phyloP scores from a whole-genome alignment of 768 basidiomycete species.

The Xerocomus brunneocitrinus region DNA sequence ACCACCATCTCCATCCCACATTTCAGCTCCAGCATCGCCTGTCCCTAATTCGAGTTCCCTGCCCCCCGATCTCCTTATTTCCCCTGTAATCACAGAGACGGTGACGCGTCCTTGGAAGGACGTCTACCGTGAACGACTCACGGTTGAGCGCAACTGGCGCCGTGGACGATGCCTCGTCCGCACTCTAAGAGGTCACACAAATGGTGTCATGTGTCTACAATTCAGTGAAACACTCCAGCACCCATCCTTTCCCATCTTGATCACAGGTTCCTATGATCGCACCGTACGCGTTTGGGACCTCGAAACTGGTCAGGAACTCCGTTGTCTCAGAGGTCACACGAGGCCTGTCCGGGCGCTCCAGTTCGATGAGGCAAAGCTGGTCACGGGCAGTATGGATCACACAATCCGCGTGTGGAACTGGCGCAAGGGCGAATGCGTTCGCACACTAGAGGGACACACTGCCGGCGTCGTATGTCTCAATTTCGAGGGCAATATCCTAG shows the following conservation, averaged over 20 bases:
- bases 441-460: slow-evolving; percentile 85
- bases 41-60: slow-evolving; percentile 2
- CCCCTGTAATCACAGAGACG: slow-evolving; percentile 32
- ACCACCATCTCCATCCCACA: slow-evolving; percentile 8
- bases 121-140: slow-evolving; percentile 96
- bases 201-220: slow-evolving; percentile 97
- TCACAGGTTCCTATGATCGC: slow-evolving; percentile 96
- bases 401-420: slow-evolving; percentile 97
- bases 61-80: slow-evolving; percentile 24
- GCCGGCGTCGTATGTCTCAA: slow-evolving; percentile 89
- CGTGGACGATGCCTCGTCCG: slow-evolving; percentile 84
- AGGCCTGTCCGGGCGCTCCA: slow-evolving; percentile 89
- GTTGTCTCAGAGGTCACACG: slow-evolving; percentile 83
- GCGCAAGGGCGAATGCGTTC: slow-evolving; percentile 82
- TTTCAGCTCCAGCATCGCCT: slow-evolving; percentile 13
- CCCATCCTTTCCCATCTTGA: slow-evolving; percentile 87
- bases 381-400: slow-evolving; percentile 95
- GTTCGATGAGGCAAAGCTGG: slow-evolving; percentile 92
- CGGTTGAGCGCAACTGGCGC: slow-evolving; percentile 96
- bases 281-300: slow-evolving; percentile 96
- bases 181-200: slow-evolving; percentile 87
- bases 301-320: slow-evolving; percentile 81
- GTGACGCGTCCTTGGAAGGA: slow-evolving; percentile 94
- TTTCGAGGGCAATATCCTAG: slow-evolving; percentile 88
- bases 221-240: slow-evolving; percentile 81